Percentiles rank a stretch among this genome's conserved stretches.
Evolutionary conservation across 1,284 basidiomycete genomes (phyloP).

Genomic region (Abortiporus biennis): DNA sequence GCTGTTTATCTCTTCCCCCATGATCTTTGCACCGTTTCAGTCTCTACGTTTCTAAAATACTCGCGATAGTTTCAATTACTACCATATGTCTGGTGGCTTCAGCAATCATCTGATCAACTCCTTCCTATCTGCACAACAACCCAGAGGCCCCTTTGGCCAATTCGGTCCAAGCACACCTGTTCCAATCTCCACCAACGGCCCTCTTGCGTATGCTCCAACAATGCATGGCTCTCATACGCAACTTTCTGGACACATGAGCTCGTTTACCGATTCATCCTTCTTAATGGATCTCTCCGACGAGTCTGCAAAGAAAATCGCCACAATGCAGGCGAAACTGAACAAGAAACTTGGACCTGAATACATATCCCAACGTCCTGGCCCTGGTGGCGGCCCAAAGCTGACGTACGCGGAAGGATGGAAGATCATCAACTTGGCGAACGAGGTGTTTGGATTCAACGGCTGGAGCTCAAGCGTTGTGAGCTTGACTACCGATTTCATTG

Average conservation of each 20-base stretch:
- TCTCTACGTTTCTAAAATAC: no score
- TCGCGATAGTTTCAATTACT: no score
- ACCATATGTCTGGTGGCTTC: slow-evolving; percentile 46
- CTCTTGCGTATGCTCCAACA: slow-evolving; percentile 50
- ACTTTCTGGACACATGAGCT: slow-evolving; percentile 12
- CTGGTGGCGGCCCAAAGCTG: slow-evolving; percentile 80
- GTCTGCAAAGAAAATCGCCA: slow-evolving; percentile 59
- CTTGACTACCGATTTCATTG: slow-evolving; percentile 72
- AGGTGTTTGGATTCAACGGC: slow-evolving; percentile 98
- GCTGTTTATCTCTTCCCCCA: no score
- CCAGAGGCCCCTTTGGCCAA: slow-evolving; percentile 28
- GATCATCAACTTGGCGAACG: slow-evolving; percentile 93
- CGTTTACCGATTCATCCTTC: slow-evolving; percentile 20
- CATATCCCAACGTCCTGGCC: slow-evolving; percentile 85
- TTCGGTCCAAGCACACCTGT: no score
- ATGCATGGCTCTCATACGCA: slow-evolving; percentile 39
- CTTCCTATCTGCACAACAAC: slow-evolving; percentile 24
- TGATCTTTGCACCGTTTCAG: no score
- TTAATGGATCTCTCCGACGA: slow-evolving; percentile 45
- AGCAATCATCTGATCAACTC: slow-evolving; percentile 44
- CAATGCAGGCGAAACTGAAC: slow-evolving; percentile 78
- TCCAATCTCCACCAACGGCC: slow-evolving; percentile 39
- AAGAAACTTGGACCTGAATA: slow-evolving; percentile 93
- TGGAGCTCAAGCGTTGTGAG: slow-evolving; percentile 88
- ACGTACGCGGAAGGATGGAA: slow-evolving; percentile 98